A percentile compares a stretch with the other conserved stretches of the same genome.
Evolutionary conservation across 1,284 basidiomycete genomes (phyloP).

Genomic region (Cutaneotrichosporon sp.): DNA sequence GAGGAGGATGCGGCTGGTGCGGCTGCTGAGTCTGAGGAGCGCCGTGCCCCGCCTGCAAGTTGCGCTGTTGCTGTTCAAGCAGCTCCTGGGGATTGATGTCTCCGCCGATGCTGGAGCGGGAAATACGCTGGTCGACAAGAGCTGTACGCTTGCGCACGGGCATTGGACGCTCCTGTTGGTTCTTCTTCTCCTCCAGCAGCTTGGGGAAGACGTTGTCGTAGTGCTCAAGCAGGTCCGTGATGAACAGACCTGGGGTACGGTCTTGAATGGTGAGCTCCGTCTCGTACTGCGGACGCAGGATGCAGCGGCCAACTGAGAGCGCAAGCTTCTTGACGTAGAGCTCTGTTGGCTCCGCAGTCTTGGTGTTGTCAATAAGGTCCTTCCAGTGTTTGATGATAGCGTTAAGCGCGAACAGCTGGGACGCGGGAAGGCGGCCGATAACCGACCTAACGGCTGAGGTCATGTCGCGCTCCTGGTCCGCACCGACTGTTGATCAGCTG

Average conservation of each 20-base stretch:
- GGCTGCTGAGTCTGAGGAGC: constrained; percentile 9
- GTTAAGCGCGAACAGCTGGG: constrained; percentile 79
- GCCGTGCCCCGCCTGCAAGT: constrained; percentile 7
- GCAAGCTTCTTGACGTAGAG: constrained; percentile 80
- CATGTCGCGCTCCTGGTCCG: constrained; percentile 59
- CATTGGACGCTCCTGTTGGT: constrained; percentile 73
- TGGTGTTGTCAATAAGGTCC: constrained; percentile 63
- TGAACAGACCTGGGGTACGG: constrained; percentile 71
- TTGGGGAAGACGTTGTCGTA: constrained; percentile 72
- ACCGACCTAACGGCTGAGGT: constrained; percentile 62
- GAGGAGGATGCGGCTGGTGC: neutral
- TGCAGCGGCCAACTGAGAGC: constrained; percentile 73
- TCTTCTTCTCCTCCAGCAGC: constrained; percentile 74
- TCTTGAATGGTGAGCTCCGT: constrained; percentile 77
- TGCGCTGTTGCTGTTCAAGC: constrained; percentile 34
- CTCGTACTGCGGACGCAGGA: constrained; percentile 77
- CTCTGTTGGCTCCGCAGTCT: constrained; percentile 58
- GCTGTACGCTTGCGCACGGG: constrained; percentile 81
- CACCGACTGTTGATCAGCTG: constrained; percentile 52
- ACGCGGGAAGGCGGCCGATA: constrained; percentile 67
- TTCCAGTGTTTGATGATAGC: constrained; percentile 71
- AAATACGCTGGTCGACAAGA: constrained; percentile 77
- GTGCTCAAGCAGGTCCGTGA: constrained; percentile 76
- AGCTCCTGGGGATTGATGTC: constrained; percentile 50
- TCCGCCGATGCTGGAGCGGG: constrained; percentile 53